phyloP scores from a whole-genome alignment of 768 basidiomycete genomes.

The Chalciporus chontae region DNA sequence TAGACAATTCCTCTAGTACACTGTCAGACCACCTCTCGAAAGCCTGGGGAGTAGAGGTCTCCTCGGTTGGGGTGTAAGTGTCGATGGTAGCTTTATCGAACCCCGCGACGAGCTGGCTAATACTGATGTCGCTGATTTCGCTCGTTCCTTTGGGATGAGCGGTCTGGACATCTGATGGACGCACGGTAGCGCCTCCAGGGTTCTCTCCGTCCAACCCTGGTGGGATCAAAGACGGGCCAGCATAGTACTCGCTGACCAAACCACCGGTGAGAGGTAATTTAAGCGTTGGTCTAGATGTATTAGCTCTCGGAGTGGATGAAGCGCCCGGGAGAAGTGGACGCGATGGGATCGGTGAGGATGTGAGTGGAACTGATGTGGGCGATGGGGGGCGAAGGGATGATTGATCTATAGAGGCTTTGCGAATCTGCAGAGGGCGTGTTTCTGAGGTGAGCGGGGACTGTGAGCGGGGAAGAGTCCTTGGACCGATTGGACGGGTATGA shows the following conservation, averaged over 20 bases:
- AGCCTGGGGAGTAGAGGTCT: conserved; percentile 26
- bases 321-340: conserved; percentile 32
- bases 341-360: conserved; percentile 31
- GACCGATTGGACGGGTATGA: conserved; percentile 47
- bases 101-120: conserved; percentile 34
- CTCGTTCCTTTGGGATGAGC: conserved; percentile 26
- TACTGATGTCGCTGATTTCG: conserved; percentile 31
- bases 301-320: conserved; percentile 16
- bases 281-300: conserved; percentile 32
- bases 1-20: conserved; percentile 67
- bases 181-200: conserved; percentile 41
- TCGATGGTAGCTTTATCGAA: conserved; percentile 31
- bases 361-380: conserved; percentile 24
- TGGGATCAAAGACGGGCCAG: conserved; percentile 31
- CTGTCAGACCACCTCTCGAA: conserved; percentile 59
- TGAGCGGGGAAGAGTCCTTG: conserved; percentile 41
- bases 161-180: conserved; percentile 34
- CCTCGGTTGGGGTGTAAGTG: conserved; percentile 34
- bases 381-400: conserved; percentile 27
- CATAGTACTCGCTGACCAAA: conserved; percentile 30
- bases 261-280: conserved; percentile 31
- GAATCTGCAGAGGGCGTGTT: conserved; percentile 39
- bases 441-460: conserved; percentile 41
- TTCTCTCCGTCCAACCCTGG: conserved; percentile 34
- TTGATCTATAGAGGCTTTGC: conserved; percentile 33